Percentiles rank a stretch among this genome's conserved stretches.
Evolutionary conservation across 176 grass and related monocot genomes (phyloP).

Genomic region (Juncus inflexus): DNA sequence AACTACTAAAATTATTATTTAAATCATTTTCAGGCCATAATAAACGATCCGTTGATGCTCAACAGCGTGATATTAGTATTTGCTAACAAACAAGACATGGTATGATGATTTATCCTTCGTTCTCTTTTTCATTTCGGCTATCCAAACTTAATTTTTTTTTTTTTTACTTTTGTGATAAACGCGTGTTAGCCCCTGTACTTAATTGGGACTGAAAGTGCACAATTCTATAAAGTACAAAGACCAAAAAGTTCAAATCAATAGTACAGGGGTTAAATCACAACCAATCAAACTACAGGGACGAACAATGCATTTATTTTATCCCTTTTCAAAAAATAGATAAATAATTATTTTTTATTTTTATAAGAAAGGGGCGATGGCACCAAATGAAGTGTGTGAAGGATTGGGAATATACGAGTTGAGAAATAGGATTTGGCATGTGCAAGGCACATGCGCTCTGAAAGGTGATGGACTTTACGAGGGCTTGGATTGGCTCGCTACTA

Average conservation of each 20-base stretch:
- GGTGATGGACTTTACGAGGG: constrained; percentile 40
- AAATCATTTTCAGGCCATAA: constrained; percentile 21
- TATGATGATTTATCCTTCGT: background rate
- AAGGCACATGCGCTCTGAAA: constrained; percentile 35
- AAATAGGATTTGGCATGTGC: constrained; percentile 38
- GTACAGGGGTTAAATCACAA: too few relatives aligned
- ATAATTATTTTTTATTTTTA: too few relatives aligned
- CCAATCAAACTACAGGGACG: too few relatives aligned
- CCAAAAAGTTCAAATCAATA: too few relatives aligned
- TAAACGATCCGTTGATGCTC: constrained; percentile 28
- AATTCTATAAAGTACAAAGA: too few relatives aligned
- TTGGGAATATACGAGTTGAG: constrained; percentile 30
- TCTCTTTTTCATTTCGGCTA: constrained; percentile 15
- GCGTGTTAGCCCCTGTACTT: too few relatives aligned
- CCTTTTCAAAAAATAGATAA: too few relatives aligned
- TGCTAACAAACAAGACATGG: constrained; percentile 31
- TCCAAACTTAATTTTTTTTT: too few relatives aligned
- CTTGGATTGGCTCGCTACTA: constrained; percentile 35
- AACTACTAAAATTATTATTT: constrained; percentile 5
- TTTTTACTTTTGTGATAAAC: too few relatives aligned
- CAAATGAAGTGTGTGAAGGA: constrained; percentile 35
- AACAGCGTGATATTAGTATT: constrained; percentile 31
- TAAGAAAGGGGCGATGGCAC: constrained; percentile 36
- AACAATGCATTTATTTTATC: too few relatives aligned
- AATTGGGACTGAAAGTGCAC: too few relatives aligned